Conservation (phyloP, 2,329 filamentous ascomycete species). For the Beauveria sp. region DNA sequence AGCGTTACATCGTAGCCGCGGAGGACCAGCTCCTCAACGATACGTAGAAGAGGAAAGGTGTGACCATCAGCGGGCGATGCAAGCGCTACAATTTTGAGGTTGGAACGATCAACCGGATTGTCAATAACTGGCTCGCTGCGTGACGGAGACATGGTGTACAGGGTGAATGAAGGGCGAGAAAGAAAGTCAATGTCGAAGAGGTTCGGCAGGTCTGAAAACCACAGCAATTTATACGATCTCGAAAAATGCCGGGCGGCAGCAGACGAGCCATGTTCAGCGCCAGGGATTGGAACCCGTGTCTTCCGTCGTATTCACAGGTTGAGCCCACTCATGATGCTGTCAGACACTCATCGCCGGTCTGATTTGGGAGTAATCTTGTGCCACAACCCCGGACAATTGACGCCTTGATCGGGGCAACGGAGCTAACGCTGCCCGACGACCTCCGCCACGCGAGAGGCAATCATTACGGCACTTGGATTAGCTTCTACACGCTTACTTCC, state of each 20-base stretch:
- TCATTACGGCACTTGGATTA: background rate
- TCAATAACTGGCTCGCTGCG: background rate
- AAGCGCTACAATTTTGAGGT: conserved; percentile 1
- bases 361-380: background rate
- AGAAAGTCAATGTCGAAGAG: background rate
- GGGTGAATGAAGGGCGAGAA: background rate
- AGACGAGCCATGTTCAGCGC: too few relatives aligned
- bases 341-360: background rate
- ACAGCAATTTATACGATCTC: background rate
- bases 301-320: too few relatives aligned
- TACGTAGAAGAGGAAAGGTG: conserved; percentile 21
- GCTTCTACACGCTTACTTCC: background rate
- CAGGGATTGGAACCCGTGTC: too few relatives aligned
- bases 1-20: conserved; percentile 35
- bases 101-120: background rate
- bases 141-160: background rate
- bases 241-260: too few relatives aligned
- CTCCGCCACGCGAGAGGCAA: background rate
- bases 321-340: too few relatives aligned
- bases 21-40: conserved; percentile 29
- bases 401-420: background rate
- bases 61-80: conserved; percentile 24
- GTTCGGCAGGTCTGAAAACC: background rate
- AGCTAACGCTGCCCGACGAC: background rate
- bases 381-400: background rate